Percentiles rank a stretch among this genome's conserved stretches.
These are phyloP conservation scores for Sherardia arvensis DNA, from an alignment of 257 asterid species.

Conservation along the genomic window DNA sequence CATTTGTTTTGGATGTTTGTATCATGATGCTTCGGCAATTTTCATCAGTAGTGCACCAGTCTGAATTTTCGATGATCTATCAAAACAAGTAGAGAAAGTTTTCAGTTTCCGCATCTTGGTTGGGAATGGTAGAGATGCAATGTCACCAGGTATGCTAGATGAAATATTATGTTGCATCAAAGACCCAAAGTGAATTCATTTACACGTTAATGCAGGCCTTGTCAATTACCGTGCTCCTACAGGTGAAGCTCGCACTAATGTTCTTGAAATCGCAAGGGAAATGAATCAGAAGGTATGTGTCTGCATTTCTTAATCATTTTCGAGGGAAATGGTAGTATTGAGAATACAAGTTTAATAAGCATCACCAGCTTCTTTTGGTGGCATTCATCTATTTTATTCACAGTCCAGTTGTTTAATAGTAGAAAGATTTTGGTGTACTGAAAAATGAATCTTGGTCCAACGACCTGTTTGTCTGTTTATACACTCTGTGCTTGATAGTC, in stretches of 20 bases:
- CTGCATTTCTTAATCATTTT: neutral
- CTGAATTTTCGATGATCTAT: neutral
- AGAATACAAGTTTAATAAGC: neutral
- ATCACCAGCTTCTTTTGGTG: neutral
- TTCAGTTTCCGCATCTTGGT: conserved; percentile 33
- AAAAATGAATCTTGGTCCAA: neutral
- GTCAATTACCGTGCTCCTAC: conserved; percentile 77
- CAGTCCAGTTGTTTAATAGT: neutral
- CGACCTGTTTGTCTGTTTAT: neutral
- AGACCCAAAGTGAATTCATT: conserved; percentile 2
- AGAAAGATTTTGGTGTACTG: neutral
- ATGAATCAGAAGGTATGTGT: conserved; percentile 65
- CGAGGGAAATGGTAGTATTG: neutral
- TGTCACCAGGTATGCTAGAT: conserved; percentile 20
- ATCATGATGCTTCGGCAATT: neutral
- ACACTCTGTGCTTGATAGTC: neutral
- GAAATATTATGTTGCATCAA: neutral
- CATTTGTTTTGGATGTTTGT: neutral
- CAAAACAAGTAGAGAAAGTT: neutral
- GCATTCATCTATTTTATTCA: neutral
- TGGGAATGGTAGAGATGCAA: conserved; percentile 47
- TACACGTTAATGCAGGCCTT: conserved; percentile 48
- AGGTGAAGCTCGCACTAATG: conserved; percentile 72
- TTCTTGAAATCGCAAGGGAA: conserved; percentile 67
- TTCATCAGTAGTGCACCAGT: neutral